phyloP scores from a whole-genome alignment of 257 asterid species.

The Solanum sejunctum region DNA sequence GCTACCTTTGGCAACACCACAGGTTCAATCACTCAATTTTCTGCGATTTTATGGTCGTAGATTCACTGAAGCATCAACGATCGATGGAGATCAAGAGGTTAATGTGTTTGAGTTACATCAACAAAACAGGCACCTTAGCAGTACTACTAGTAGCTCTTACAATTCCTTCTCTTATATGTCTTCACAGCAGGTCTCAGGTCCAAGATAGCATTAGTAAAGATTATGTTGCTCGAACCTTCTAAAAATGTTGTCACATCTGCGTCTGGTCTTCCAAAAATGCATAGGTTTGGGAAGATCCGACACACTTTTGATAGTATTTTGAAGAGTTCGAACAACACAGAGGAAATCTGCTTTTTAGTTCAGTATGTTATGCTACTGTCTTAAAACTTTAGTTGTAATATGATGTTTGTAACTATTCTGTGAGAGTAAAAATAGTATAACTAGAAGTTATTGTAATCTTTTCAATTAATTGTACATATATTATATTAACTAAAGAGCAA shows the following conservation, averaged over 20 bases:
- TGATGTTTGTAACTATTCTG: not conserved
- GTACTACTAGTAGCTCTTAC: slow-evolving; percentile 18
- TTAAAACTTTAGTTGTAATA: not conserved
- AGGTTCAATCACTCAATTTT: slow-evolving; percentile 41
- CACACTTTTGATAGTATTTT: not conserved
- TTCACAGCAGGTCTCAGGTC: slow-evolving; percentile 71
- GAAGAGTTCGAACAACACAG: not conserved
- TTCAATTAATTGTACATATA: not conserved
- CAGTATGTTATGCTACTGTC: not conserved
- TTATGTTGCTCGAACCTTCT: not conserved
- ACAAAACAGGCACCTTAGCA: slow-evolving; percentile 8
- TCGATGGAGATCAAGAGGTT: slow-evolving; percentile 11
- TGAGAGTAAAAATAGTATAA: not conserved
- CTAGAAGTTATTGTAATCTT: not conserved
- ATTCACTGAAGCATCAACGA: slow-evolving; percentile 38
- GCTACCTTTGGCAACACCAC: slow-evolving; percentile 24
- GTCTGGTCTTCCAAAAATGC: too few species aligned
- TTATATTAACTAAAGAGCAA: not conserved
- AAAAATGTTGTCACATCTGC: not conserved
- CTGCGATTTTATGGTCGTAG: slow-evolving; percentile 63
- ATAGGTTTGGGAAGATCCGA: not conserved
- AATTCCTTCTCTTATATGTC: slow-evolving; percentile 46
- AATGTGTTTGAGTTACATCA: slow-evolving; percentile 12
- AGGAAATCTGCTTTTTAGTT: not conserved
- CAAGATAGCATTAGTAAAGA: slow-evolving; percentile 28